A percentile compares a stretch with the other conserved stretches of the same genome.
phyloP scores from a whole-genome alignment of 1,139 yeast genomes.

The Chernovozyma aurita region DNA sequence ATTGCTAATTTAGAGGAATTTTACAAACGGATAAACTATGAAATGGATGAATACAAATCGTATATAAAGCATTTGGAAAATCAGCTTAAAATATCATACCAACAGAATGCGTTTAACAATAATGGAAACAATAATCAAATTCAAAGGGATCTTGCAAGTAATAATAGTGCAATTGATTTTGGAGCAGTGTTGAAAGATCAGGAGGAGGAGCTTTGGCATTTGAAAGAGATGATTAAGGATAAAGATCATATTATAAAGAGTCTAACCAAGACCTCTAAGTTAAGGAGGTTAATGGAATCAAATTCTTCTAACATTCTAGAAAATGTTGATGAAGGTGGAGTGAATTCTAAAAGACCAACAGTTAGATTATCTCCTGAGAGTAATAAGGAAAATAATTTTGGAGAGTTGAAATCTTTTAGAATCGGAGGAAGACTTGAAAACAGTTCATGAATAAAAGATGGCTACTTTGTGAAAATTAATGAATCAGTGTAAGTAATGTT shows the following conservation, averaged over 20 bases:
- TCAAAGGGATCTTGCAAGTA: constrained; percentile 3
- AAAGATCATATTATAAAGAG: constrained; percentile 81
- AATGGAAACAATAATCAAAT: constrained; percentile 9
- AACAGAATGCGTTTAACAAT: constrained; percentile 14
- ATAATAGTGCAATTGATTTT: constrained; percentile 2
- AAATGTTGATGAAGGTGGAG: neutral
- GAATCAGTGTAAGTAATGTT: neutral
- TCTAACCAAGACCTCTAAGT: constrained; percentile 54
- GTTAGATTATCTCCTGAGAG: neutral
- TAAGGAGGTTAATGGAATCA: constrained; percentile 45
- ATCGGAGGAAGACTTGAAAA: constrained; percentile 1
- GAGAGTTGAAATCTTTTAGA: constrained; percentile 6
- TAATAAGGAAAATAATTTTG: constrained; percentile 6
- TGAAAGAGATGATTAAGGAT: constrained; percentile 55
- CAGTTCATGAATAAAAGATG: neutral
- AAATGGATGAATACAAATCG: constrained; percentile 59
- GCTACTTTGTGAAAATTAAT: neutral
- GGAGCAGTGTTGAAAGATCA: constrained; percentile 48
- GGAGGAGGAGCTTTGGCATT: constrained; percentile 64
- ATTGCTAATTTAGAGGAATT: constrained; percentile 47
- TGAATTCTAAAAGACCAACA: neutral
- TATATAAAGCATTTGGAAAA: constrained; percentile 62
- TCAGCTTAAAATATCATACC: constrained; percentile 36
- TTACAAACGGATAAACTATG: constrained; percentile 39
- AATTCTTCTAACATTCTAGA: constrained; percentile 15